Base-by-base conservation (phyloP, 768 basidiomycete species). In the Trametes sanguinea region DNA sequence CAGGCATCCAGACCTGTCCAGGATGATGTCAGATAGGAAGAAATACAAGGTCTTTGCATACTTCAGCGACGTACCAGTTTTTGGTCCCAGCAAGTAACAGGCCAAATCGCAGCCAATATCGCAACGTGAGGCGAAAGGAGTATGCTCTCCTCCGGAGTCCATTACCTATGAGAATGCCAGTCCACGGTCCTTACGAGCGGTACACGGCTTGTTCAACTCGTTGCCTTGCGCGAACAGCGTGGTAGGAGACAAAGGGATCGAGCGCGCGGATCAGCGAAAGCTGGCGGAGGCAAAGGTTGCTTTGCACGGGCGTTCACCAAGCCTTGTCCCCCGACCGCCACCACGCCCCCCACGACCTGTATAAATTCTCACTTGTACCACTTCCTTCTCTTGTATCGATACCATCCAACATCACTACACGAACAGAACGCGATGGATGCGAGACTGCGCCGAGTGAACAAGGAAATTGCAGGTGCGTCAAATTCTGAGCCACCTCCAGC, bases 361-460 rank as follows among this genome's bases (percentile, higher is more conserved):
- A 51, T 44, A 59, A 51, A 59, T 51, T 39, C 22, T 42, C 16
- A 9, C 45, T 42, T 51, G 50, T 47, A 40, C 35, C 35, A 14
- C 37, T 32, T 27, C 42, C 32, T 10, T 3, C 30, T 17, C n/a
- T 22, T 59, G 57, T 59, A 63, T 59, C 57, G 30, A 11, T 37
- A 37, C 35, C 35, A 37, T 37, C 11, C 35, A 37, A 54, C 57
- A 54, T 30, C 30, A 46, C 35, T 8, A 11, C 27, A 46, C 17
- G 40, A 43, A 16, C 30, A 55, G 48, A 45, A 45, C 51, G 44
- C 54, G 54, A 94, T 94, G 85, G 94, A 97, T 72, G 94, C 95
- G 57, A 82, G 95, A 60, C 83, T 94, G 50, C 84, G 95, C 65
- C 81, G 95, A 72, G 90, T 97, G 29, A 94, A 93, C 76, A 97